phyloP scores from a whole-genome alignment of 2,329 filamentous ascomycete genomes.

The Ilyonectria sp. region DNA sequence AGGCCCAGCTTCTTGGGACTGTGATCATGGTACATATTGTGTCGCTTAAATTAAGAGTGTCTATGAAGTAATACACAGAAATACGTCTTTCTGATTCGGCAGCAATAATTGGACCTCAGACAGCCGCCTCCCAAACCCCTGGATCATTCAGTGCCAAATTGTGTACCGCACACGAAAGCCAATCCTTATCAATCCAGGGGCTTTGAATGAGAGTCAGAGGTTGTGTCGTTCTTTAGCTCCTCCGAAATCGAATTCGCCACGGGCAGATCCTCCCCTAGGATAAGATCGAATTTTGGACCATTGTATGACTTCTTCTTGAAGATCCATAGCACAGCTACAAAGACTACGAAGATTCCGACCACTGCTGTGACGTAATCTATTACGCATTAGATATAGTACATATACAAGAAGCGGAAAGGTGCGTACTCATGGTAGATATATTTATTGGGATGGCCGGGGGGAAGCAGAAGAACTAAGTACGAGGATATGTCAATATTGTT shows the following conservation, averaged over 20 bases:
- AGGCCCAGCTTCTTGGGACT: too few relatives aligned
- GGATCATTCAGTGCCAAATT: background rate
- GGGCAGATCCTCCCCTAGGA: slow-evolving; percentile 38
- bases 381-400: slow-evolving; percentile 9
- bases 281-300: slow-evolving; percentile 39
- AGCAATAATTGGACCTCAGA: too few relatives aligned
- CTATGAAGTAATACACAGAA: too few relatives aligned
- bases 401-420: background rate
- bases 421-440: slow-evolving; percentile 42
- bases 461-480: slow-evolving; percentile 43
- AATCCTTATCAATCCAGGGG: background rate
- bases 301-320: slow-evolving; percentile 39
- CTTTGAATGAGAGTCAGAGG: background rate
- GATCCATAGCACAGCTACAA: slow-evolving; percentile 34
- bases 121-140: too few relatives aligned
- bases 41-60: too few relatives aligned
- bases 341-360: slow-evolving; percentile 52
- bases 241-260: slow-evolving; percentile 25
- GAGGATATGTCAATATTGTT: background rate
- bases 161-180: background rate
- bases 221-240: background rate
- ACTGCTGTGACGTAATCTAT: slow-evolving; percentile 56
- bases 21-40: too few relatives aligned
- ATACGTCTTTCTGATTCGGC: too few relatives aligned
- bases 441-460: slow-evolving; percentile 42